Conservation (phyloP, 1,284 basidiomycete species). For the Cutaneotrichosporon sp. region DNA sequence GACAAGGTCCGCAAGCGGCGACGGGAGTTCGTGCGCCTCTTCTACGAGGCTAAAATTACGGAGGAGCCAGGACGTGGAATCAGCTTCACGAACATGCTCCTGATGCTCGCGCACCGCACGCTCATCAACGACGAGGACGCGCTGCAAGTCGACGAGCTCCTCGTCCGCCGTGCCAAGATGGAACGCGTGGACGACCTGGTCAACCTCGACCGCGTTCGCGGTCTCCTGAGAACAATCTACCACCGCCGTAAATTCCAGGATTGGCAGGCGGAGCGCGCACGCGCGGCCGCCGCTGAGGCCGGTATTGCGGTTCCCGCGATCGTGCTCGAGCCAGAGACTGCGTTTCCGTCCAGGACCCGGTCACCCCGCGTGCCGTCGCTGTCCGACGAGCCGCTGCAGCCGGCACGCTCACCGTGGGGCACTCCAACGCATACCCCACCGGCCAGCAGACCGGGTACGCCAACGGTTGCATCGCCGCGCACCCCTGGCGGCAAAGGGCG, state of each 20-base stretch:
- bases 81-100: conserved; percentile 85
- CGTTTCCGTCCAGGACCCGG: not conserved
- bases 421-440: conserved; percentile 4
- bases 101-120: conserved; percentile 85
- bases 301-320: conserved; percentile 45
- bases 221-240: conserved; percentile 68
- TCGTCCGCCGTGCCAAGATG: conserved; percentile 68
- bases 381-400: conserved; percentile 9
- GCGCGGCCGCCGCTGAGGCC: conserved; percentile 28
- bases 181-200: conserved; percentile 75
- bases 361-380: conserved; percentile 30
- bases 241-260: conserved; percentile 63
- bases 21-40: conserved; percentile 66
- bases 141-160: conserved; percentile 73
- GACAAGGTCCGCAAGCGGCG: conserved; percentile 61
- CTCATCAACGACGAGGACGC: conserved; percentile 84
- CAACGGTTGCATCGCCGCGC: no score
- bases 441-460: not conserved
- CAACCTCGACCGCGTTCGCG: conserved; percentile 75
- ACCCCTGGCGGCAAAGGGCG: no score
- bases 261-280: conserved; percentile 24
- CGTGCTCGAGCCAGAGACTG: conserved; percentile 35
- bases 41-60: conserved; percentile 75
- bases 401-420: conserved; percentile 14
- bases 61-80: conserved; percentile 72